Base-by-base conservation (phyloP, 177 flowering plant species). In the Telopea speciosissima region DNA sequence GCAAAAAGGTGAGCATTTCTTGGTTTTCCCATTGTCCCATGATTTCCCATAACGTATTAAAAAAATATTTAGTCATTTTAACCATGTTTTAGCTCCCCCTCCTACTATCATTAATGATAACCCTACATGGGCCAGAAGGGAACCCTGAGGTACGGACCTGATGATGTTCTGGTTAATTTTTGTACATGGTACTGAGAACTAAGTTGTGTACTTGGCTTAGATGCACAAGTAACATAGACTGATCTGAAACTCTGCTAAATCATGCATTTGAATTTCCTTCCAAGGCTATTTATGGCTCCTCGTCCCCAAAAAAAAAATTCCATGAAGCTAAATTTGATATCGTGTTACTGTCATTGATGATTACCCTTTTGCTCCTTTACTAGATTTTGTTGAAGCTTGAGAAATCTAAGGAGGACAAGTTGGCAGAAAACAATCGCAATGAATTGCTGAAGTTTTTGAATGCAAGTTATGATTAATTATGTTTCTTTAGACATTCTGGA, bases 321-420 rank as follows among this genome's bases (percentile, higher is more conserved):
- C 31, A 28, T 28, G 31, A 28, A 49, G 2, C 17, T 12, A 12
- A 11, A 11, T 49, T 19, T 49, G 54, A 49, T 12, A 49, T 5
- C 5, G n/a, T 52, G n/a, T 52, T 52, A 52, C n/a, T 52, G 58
- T 52, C 58, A 14, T 52, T 52, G 5, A 52, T 52, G 17, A n/a
- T n/a, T n/a, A n/a, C 17, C 17, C 6, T 36, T 66, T 52, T 67
- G 54, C 28, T 62, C 58, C 67, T 63, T 45, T 26, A 44, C 71
- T 78, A 93, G 99, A 95, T 95, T 72, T 78, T 84, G 25, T 77
- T 95, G 86, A 95, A 95, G 80, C 86, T 95, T 74, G 99, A 95
- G 19, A 95, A 95, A 70, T 80, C 98, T 8, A 95, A 91, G 83
- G 99, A 95, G 77, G 99, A 95, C 77, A 95, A 93, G 77, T 60